These are phyloP conservation scores for Penicillium waksmanii DNA, from an alignment of 495 filamentous ascomycete species.

Conservation along the genomic window DNA sequence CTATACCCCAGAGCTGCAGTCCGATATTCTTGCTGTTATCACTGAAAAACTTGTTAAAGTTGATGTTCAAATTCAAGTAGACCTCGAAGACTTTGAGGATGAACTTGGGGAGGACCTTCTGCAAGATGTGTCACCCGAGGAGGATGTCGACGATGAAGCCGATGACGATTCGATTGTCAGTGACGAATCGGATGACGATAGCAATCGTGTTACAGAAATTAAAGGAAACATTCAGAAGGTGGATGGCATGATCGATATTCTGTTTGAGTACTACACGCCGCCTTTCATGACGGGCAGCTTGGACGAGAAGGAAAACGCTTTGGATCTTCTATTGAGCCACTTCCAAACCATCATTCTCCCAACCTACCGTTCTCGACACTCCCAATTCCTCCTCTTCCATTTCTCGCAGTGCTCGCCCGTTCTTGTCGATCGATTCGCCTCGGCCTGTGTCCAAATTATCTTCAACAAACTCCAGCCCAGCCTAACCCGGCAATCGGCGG, in stretches of 20 bases:
- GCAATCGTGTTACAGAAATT: slow-evolving; percentile 58
- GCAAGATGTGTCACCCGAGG: slow-evolving; percentile 42
- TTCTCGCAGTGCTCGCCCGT: slow-evolving; percentile 77
- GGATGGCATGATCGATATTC: slow-evolving; percentile 85
- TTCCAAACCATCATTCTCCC: slow-evolving; percentile 87
- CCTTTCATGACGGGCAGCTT: slow-evolving; percentile 60
- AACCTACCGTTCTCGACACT: slow-evolving; percentile 82
- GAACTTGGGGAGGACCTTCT: slow-evolving; percentile 61
- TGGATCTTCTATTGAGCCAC: slow-evolving; percentile 77
- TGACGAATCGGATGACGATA: slow-evolving; percentile 53
- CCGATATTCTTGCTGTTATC: slow-evolving; percentile 81
- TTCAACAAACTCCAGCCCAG: slow-evolving; percentile 64
- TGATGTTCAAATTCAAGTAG: slow-evolving; percentile 91
- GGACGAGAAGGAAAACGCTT: slow-evolving; percentile 52
- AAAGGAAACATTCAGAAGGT: slow-evolving; percentile 86
- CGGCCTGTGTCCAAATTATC: slow-evolving; percentile 73
- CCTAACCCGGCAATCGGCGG: slow-evolving; percentile 76
- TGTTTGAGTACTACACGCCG: slow-evolving; percentile 81
- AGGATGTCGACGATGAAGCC: slow-evolving; percentile 61
- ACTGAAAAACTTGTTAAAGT: slow-evolving; percentile 85
- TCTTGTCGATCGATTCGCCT: slow-evolving; percentile 78
- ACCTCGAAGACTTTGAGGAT: slow-evolving; percentile 84
- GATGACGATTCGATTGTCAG: slow-evolving; percentile 58
- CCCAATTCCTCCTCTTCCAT: slow-evolving; percentile 92
- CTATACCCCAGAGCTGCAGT: slow-evolving; percentile 79